phyloP scores from a whole-genome alignment of 2,329 filamentous ascomycete genomes.

The Tolypocladium inflatum region DNA sequence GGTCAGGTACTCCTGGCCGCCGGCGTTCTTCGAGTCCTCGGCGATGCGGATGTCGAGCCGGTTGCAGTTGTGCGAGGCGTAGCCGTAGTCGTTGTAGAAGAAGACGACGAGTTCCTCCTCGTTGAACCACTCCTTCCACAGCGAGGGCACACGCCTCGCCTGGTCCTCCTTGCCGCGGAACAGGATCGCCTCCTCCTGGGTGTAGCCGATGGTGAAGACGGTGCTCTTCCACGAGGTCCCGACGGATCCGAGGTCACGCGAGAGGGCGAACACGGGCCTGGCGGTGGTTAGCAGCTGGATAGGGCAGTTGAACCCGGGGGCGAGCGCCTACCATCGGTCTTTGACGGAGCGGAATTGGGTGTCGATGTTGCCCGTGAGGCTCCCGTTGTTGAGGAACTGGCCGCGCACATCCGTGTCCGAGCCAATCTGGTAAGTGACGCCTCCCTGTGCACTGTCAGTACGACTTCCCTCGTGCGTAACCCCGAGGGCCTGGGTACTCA shows the following conservation, averaged over 20 bases:
- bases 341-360: slow-evolving; percentile 40
- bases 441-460: slow-evolving; percentile 12
- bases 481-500: not conserved
- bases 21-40: slow-evolving; percentile 54
- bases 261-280: slow-evolving; percentile 72
- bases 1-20: slow-evolving; percentile 63
- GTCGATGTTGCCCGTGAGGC: slow-evolving; percentile 56
- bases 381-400: slow-evolving; percentile 54
- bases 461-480: not conserved
- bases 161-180: slow-evolving; percentile 61
- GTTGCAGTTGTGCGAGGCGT: slow-evolving; percentile 45
- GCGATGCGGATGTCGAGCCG: slow-evolving; percentile 64
- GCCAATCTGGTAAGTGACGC: slow-evolving; percentile 61
- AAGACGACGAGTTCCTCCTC: slow-evolving; percentile 57
- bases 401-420: slow-evolving; percentile 55
- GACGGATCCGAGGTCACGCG: slow-evolving; percentile 47
- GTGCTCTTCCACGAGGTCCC: slow-evolving; percentile 27
- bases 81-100: slow-evolving; percentile 65
- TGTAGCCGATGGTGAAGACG: slow-evolving; percentile 67
- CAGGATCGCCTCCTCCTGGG: slow-evolving; percentile 68
- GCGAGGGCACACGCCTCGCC: slow-evolving; percentile 52
- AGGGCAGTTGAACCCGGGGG: not conserved
- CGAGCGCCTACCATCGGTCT: slow-evolving; percentile 22
- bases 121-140: slow-evolving; percentile 65
- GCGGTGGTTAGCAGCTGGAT: not conserved